Conservation (phyloP, 2,329 filamentous ascomycete genomes). For the Cordyceps cicadae region DNA sequence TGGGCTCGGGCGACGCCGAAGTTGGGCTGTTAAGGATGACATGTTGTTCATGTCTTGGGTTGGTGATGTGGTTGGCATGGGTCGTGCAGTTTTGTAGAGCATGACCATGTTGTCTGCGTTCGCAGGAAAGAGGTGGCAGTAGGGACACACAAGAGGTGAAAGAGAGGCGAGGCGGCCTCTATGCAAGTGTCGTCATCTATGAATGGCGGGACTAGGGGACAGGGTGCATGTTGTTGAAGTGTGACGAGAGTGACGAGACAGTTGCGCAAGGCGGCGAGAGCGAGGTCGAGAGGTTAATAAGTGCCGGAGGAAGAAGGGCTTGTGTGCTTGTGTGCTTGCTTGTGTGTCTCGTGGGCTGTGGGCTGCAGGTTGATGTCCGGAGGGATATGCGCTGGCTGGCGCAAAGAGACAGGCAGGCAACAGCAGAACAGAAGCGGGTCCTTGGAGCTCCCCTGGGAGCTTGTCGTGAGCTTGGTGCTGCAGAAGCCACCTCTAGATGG, state of each 20-base stretch:
- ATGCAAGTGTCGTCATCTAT: conserved; percentile 10
- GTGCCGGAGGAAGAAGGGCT: background rate
- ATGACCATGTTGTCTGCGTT: conserved; percentile 7
- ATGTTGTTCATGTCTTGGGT: conserved; percentile 28
- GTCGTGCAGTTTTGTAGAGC: conserved; percentile 9
- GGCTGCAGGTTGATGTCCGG: background rate
- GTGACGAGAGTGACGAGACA: conserved; percentile 1
- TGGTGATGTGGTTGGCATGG: conserved; percentile 15
- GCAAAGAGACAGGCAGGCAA: background rate
- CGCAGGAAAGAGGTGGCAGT: background rate
- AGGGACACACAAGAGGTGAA: background rate
- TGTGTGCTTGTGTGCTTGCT: background rate
- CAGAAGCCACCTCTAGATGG: background rate
- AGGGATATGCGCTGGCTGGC: conserved; percentile 4
- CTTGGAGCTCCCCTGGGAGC: background rate
- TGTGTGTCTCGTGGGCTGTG: conserved; percentile 3
- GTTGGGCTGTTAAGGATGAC: conserved; percentile 32
- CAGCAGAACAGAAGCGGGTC: background rate
- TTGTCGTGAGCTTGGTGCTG: background rate
- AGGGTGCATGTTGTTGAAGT: conserved; percentile 10
- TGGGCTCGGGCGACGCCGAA: conserved; percentile 36
- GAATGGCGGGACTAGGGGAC: conserved; percentile 1
- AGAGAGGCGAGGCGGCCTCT: conserved; percentile 5
- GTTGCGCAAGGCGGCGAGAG: conserved; percentile 3
- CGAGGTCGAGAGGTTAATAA: conserved; percentile 8